Evolutionary conservation across 2,329 filamentous ascomycete genomes (phyloP), one percentile per base, ranked within the genome.

Genomic region (Aspergillus puulaauensis): DNA sequence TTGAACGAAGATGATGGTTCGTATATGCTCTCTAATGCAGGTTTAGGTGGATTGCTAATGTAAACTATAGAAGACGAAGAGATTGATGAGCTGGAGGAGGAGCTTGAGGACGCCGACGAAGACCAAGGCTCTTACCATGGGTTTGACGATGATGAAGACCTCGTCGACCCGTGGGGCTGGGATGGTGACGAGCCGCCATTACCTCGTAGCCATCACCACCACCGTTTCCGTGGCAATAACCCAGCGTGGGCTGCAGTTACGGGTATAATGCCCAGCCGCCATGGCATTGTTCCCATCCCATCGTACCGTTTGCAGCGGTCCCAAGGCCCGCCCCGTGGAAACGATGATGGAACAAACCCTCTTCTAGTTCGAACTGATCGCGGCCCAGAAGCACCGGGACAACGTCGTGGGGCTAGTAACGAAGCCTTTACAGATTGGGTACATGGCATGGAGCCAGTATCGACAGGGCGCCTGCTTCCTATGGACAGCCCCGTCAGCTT

Each of bases 281-380:
- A 71, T 56, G 74, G 70, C 39, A 72, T 72, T 33, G 67, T 75
- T 52, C 70, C 72, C 12, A 75, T 76, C 21, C 75, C 75, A 40
- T 71, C 73, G 15, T 79, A 79, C 60, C 75, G 78, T 54, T 71
- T 78, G 35, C 77, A 79, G 59, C 72, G 78, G 46, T 73, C 67
- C 37, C 71, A 77, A 50, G 66, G 73, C 14, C 79, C 83, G 33
- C 77, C 83, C 52, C 81, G 83, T 56, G 81, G 81, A 27, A 82
- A 83, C 35, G 91, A 96, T 63, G 93, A 97, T 70, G 92, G 91
- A 3, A 82, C 87, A 21, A 97, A 98, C 69, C 93, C 93, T 44
- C 81, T 98, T 12, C 84, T 98, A 54, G 89, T 92, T 63, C 88
- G 90, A 56, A 74, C 75, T 46, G 76, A 72, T 53, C 72, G 70